Percentiles rank a stretch among this genome's conserved stretches.
These are phyloP conservation scores for Trichosanthes cucumerina DNA, from an alignment of 306 rosid species.

Conservation along the genomic window DNA sequence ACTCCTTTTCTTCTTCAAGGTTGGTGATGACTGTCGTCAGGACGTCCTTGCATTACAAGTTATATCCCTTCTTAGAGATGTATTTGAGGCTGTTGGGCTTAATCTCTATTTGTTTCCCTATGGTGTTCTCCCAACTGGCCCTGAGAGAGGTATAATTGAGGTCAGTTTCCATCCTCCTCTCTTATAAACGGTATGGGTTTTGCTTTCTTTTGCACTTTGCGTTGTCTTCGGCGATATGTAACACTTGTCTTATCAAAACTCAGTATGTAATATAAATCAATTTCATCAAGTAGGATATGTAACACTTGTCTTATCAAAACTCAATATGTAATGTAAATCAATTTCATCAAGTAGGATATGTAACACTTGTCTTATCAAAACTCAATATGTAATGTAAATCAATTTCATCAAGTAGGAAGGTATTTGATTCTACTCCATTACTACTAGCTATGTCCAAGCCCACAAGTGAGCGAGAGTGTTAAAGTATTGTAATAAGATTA, in stretches of 20 bases:
- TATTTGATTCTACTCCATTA: neutral
- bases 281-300: too few species aligned
- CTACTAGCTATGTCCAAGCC: neutral
- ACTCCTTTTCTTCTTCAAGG: constrained; percentile 33
- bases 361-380: neutral
- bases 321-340: neutral
- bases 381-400: neutral
- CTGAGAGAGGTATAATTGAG: constrained; percentile 95
- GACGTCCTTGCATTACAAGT: constrained; percentile 99
- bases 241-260: neutral
- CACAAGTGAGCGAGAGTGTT: too few species aligned
- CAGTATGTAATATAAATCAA: neutral
- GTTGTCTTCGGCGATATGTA: neutral
- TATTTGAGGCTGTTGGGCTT: constrained; percentile 82
- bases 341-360: too few species aligned
- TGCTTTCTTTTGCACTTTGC: neutral
- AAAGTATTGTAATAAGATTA: too few species aligned
- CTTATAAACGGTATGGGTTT: neutral
- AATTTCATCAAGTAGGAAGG: neutral
- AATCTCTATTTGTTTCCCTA: constrained; percentile 85
- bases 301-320: neutral
- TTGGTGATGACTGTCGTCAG: constrained; percentile 99
- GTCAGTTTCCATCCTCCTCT: constrained; percentile 29
- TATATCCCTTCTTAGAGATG: constrained; percentile 85
- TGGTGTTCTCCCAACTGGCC: constrained; percentile 97